phyloP scores from a whole-genome alignment of 2,329 filamentous ascomycete genomes.

The Epichloe sylvatica region DNA sequence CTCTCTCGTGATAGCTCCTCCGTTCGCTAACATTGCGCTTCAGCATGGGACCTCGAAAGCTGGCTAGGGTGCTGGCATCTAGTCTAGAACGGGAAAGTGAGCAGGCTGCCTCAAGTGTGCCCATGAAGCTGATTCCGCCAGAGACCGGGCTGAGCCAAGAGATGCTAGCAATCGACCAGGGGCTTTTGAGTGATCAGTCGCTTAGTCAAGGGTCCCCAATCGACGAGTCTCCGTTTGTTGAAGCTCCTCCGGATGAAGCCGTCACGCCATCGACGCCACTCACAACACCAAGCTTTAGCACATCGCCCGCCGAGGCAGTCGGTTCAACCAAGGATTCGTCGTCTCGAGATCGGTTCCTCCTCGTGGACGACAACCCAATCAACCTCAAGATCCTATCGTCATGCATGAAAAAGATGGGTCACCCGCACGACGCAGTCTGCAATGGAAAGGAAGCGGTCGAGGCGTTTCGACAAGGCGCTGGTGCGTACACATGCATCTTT shows the following conservation, averaged over 20 bases:
- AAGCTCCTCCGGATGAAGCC: not conserved
- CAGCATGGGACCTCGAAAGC: conserved; percentile 23
- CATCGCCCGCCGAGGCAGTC: not conserved
- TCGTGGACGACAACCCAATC: conserved; percentile 25
- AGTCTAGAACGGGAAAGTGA: not conserved
- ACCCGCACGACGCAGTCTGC: conserved; percentile 9
- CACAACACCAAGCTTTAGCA: not conserved
- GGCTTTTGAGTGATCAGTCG: not conserved
- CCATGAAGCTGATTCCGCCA: not conserved
- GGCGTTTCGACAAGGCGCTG: conserved; percentile 9
- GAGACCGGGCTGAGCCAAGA: not conserved
- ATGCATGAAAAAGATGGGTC: conserved; percentile 16
- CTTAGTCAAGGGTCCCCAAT: not conserved
- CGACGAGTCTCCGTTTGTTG: not conserved
- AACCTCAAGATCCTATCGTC: conserved; percentile 19
- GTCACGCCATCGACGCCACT: not conserved
- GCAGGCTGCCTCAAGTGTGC: not conserved
- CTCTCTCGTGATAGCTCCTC: not conserved
- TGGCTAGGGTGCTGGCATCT: conserved; percentile 8
- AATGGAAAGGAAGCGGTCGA: conserved; percentile 18
- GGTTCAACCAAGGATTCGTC: not conserved
- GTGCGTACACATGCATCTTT: conserved; percentile 13
- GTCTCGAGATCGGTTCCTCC: conserved; percentile 4
- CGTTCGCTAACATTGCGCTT: not conserved
- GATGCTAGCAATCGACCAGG: not conserved